A percentile compares a stretch with the other conserved stretches of the same genome.
These are phyloP conservation scores for Suillus decipiens DNA, from an alignment of 768 basidiomycete species.

Conservation along the genomic window DNA sequence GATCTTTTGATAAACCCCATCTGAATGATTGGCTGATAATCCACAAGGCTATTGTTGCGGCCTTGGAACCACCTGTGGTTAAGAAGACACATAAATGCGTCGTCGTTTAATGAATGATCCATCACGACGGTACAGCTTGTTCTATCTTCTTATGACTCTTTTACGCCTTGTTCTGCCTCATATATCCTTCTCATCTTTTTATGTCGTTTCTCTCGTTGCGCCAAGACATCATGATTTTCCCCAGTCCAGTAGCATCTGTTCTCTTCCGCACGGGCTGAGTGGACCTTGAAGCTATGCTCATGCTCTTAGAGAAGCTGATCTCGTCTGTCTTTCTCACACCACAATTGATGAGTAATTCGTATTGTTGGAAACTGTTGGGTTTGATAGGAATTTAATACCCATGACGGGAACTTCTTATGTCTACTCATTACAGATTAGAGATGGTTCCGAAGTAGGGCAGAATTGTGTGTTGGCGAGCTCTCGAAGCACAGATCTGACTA, in stretches of 20 bases:
- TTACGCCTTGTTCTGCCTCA: conserved; percentile 34
- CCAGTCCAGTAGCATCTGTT: conserved; percentile 20
- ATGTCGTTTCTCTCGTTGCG: conserved; percentile 23
- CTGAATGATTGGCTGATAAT: conserved; percentile 11
- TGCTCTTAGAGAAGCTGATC: conserved; percentile 16
- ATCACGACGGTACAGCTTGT: conserved; percentile 29
- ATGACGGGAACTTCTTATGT: conserved; percentile 23
- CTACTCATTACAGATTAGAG: conserved; percentile 9
- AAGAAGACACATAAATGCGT: conserved; percentile 81
- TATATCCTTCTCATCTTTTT: conserved; percentile 36
- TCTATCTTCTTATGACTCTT: conserved; percentile 37
- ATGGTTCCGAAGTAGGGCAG: conserved; percentile 1
- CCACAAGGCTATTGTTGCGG: conserved; percentile 92
- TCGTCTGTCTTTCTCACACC: conserved; percentile 5
- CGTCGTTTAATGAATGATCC: conserved; percentile 63
- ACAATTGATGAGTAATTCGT: conserved; percentile 35
- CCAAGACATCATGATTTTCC: conserved; percentile 26
- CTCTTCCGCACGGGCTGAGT: conserved; percentile 28
- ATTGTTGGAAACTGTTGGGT: conserved; percentile 31
- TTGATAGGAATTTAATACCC: conserved; percentile 39
- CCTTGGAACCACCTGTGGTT: conserved; percentile 93
- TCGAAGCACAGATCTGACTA: not conserved
- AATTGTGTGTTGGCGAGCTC: conserved; percentile 1
- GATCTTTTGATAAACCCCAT: conserved; percentile 4
- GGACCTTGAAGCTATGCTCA: conserved; percentile 22